Conservation (phyloP, 495 filamentous ascomycete genomes). For the Podospora comata region DNA sequence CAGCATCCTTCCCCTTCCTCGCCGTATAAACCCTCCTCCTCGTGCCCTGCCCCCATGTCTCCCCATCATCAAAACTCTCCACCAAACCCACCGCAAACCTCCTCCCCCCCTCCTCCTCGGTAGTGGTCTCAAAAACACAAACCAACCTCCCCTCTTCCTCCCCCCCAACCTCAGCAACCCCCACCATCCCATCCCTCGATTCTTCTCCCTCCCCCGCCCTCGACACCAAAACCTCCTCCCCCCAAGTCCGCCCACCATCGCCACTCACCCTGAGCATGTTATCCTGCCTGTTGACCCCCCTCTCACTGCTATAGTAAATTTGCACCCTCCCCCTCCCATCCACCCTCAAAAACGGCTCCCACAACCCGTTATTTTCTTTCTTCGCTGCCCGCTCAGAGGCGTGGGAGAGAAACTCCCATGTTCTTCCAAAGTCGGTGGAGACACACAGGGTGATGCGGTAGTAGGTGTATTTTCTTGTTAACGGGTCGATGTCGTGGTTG, state of each 20-base stretch:
- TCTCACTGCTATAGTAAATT: constrained; percentile 18
- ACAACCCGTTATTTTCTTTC: constrained; percentile 7
- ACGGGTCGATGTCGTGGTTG: constrained; percentile 50
- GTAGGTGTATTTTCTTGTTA: constrained; percentile 40
- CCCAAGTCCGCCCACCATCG: constrained; percentile 16
- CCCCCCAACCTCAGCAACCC: constrained; percentile 9
- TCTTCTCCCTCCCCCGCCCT: not conserved
- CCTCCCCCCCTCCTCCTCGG: not conserved
- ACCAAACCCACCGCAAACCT: constrained; percentile 9
- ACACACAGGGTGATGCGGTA: constrained; percentile 21
- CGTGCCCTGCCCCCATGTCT: constrained; percentile 11
- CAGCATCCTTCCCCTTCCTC: constrained; percentile 45
- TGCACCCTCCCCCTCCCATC: constrained; percentile 13
- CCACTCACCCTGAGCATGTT: constrained; percentile 15
- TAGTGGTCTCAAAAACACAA: constrained; percentile 20
- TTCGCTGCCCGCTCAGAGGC: constrained; percentile 7
- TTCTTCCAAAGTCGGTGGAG: constrained; percentile 13
- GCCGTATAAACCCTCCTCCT: constrained; percentile 44
- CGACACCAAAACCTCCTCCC: not conserved
- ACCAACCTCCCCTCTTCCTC: constrained; percentile 6
- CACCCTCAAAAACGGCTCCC: constrained; percentile 24
- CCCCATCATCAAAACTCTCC: constrained; percentile 15
- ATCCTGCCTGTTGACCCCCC: constrained; percentile 14
- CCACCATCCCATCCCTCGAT: constrained; percentile 23
- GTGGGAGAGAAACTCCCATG: constrained; percentile 12